These are phyloP conservation scores for Linum usitatissimum DNA, from an alignment of 345 rosid genomes.

Conservation along the genomic window DNA sequence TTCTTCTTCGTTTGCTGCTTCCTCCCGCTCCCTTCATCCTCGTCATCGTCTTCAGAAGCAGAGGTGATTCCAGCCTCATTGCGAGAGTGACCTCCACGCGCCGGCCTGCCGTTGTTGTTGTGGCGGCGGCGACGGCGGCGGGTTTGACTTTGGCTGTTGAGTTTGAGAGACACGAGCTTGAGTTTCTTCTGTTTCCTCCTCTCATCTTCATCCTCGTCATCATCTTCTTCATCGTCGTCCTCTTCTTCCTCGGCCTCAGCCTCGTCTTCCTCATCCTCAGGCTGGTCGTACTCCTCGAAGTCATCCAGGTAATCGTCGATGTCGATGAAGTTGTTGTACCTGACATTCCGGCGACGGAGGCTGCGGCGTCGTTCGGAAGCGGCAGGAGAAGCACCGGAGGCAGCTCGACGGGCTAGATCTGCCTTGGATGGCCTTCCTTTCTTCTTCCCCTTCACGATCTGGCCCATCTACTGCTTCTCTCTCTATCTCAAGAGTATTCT, in stretches of 20 bases:
- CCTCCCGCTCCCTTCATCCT: constrained; percentile 13
- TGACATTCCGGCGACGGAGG: constrained; percentile 66
- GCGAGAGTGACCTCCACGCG: background rate
- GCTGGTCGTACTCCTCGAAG: constrained; percentile 22
- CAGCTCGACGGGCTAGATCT: constrained; percentile 55
- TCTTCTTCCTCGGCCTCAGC: constrained; percentile 25
- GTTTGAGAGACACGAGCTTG: constrained; percentile 52
- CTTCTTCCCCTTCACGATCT: constrained; percentile 90
- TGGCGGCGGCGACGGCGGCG: background rate
- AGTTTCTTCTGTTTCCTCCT: constrained; percentile 67
- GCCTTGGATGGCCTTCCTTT: constrained; percentile 94
- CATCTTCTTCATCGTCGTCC: constrained; percentile 14
- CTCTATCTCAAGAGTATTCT: constrained; percentile 26
- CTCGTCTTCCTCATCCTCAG: background rate
- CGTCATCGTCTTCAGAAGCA: constrained; percentile 26
- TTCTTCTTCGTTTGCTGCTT: constrained; percentile 28
- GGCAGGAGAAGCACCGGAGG: constrained; percentile 12
- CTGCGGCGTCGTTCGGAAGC: constrained; percentile 45
- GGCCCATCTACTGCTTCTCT: constrained; percentile 46
- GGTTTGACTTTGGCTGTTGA: constrained; percentile 26
- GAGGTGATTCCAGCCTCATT: background rate
- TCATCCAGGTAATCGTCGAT: constrained; percentile 66
- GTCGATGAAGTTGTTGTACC: constrained; percentile 57
- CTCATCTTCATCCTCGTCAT: constrained; percentile 38
- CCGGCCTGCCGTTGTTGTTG: background rate